These are phyloP conservation scores for Picochlorum sp. DNA, from an alignment of 139 green algal species.

Conservation along the genomic window DNA sequence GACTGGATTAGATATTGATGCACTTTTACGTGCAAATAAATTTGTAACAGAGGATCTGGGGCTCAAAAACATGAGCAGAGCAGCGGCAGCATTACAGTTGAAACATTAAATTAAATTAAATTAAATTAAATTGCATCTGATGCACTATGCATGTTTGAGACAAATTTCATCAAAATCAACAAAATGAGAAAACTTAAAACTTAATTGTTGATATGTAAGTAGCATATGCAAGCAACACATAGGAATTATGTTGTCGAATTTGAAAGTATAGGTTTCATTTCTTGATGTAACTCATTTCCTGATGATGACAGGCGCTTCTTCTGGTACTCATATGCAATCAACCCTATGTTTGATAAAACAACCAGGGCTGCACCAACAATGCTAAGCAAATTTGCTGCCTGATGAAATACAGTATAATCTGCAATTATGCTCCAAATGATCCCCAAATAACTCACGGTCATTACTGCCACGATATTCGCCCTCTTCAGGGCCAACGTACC, in stretches of 20 bases:
- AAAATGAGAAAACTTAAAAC: too few relatives aligned
- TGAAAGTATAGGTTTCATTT: too few relatives aligned
- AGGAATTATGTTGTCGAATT: too few relatives aligned
- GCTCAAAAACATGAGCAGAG: conserved; percentile 7
- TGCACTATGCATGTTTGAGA: too few relatives aligned
- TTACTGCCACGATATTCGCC: neutral
- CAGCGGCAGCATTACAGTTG: conserved; percentile 11
- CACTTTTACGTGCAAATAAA: conserved; percentile 53
- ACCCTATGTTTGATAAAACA: neutral
- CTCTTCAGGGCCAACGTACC: neutral
- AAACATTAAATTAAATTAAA: neutral
- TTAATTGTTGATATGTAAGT: too few relatives aligned
- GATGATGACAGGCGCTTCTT: too few relatives aligned
- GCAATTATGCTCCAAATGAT: neutral
- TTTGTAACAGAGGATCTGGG: conserved; percentile 48
- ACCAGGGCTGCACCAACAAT: neutral
- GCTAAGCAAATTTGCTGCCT: neutral
- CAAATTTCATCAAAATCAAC: too few relatives aligned
- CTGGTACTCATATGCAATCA: neutral
- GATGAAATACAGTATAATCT: neutral
- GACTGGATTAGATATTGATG: conserved; percentile 62
- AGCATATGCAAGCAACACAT: too few relatives aligned
- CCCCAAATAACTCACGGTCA: neutral
- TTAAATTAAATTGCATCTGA: neutral
- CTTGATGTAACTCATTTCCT: too few relatives aligned